Evolutionary conservation across 1,139 yeast species (phyloP).

Genomic region (Scheffersomyces cryptocercus): DNA sequence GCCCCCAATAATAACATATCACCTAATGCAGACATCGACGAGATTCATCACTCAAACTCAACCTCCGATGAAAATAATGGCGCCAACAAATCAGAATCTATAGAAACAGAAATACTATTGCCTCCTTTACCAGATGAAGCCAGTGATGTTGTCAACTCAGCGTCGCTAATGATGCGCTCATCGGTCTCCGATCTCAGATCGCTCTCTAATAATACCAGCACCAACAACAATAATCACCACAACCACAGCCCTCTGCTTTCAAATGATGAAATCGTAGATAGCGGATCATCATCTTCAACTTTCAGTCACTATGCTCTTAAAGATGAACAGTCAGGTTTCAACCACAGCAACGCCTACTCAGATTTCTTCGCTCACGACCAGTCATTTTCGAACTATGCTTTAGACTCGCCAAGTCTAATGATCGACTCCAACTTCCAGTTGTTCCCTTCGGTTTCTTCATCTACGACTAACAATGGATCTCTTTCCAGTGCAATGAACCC

Average conservation of each 20-base stretch:
- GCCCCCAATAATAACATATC: background rate
- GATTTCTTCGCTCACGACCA: conserved; percentile 13
- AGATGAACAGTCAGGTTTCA: background rate
- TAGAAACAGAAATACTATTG: conserved; percentile 28
- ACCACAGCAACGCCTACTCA: background rate
- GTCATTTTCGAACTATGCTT: conserved; percentile 14
- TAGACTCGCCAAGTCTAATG: conserved; percentile 19
- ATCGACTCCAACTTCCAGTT: conserved; percentile 13
- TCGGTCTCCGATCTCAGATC: conserved; percentile 7
- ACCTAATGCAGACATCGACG: background rate
- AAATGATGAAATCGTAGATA: conserved; percentile 1
- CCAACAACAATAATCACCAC: conserved; percentile 4
- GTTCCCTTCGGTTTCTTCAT: conserved; percentile 13
- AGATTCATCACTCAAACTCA: conserved; percentile 1
- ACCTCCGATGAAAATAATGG: no score
- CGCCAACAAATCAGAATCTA: background rate
- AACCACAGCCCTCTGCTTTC: conserved; percentile 1
- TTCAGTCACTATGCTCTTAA: background rate
- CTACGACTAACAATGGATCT: background rate
- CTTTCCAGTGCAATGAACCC: background rate
- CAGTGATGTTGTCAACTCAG: conserved; percentile 7
- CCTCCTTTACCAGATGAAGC: conserved; percentile 41
- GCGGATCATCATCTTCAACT: no score
- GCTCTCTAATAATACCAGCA: conserved; percentile 5
- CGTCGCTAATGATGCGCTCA: conserved; percentile 2